These are phyloP conservation scores for Escallonia rubra DNA, from an alignment of 129 eudicot species.

Conservation along the genomic window DNA sequence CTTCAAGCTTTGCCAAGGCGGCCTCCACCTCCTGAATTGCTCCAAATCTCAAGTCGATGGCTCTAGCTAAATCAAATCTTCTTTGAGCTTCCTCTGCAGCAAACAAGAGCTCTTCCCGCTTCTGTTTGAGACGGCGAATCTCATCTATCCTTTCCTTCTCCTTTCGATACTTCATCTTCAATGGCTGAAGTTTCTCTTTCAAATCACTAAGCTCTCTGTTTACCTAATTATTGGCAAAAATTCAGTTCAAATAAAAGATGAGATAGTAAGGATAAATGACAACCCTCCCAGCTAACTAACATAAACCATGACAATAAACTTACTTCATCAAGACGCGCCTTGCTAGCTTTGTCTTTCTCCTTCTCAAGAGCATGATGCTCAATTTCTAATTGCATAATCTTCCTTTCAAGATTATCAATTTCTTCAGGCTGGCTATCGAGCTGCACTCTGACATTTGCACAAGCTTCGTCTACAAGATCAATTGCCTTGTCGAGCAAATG, in stretches of 20 bases:
- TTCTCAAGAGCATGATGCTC: slow-evolving; percentile 97
- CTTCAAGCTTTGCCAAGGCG: slow-evolving; percentile 68
- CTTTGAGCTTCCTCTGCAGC: slow-evolving; percentile 89
- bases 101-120: slow-evolving; percentile 60
- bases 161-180: slow-evolving; percentile 75
- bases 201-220: slow-evolving; percentile 69
- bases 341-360: slow-evolving; percentile 94
- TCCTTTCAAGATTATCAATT: slow-evolving; percentile 90
- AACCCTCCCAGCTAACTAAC: not conserved
- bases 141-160: slow-evolving; percentile 89
- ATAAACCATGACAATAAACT: slow-evolving; percentile 2
- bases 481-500: slow-evolving; percentile 97
- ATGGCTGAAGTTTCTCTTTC: slow-evolving; percentile 81
- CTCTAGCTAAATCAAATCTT: slow-evolving; percentile 77
- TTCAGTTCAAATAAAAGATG: not conserved
- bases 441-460: slow-evolving; percentile 96
- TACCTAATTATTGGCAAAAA: slow-evolving; percentile 26
- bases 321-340: slow-evolving; percentile 86
- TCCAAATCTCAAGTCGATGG: slow-evolving; percentile 86
- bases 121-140: slow-evolving; percentile 73
- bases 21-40: slow-evolving; percentile 86
- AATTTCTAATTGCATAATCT: slow-evolving; percentile 77
- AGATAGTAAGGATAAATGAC: not conserved
- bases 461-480: slow-evolving; percentile 90
- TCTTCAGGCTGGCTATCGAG: slow-evolving; percentile 98